These are phyloP conservation scores for Xylariaceae sp. DNA, from an alignment of 2,329 filamentous ascomycete genomes.

Conservation along the genomic window DNA sequence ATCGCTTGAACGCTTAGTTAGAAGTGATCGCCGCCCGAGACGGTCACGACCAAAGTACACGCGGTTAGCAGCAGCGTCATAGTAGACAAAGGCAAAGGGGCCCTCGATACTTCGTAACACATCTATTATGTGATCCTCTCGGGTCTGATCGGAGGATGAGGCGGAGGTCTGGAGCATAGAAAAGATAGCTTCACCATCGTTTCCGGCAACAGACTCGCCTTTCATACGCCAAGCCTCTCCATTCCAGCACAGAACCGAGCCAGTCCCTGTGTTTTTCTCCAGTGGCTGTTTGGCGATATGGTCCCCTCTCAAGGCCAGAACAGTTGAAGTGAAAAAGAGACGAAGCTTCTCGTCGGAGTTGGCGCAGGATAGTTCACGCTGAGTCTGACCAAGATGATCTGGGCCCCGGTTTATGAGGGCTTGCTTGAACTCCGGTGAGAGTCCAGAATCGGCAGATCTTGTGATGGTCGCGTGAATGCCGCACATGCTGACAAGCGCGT, in stretches of 20 bases:
- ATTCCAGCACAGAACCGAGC: constrained; percentile 87
- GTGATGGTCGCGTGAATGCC: constrained; percentile 54
- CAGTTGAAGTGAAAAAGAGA: constrained; percentile 67
- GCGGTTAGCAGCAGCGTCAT: constrained; percentile 55
- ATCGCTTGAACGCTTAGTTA: constrained; percentile 48
- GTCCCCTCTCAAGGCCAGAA: constrained; percentile 81
- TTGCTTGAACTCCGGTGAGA: constrained; percentile 37
- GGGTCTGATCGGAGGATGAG: constrained; percentile 21
- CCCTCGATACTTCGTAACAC: constrained; percentile 63
- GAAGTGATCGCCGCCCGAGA: constrained; percentile 77
- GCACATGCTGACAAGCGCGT: constrained; percentile 44
- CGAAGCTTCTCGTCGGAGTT: constrained; percentile 25
- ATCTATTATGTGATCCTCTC: constrained; percentile 39
- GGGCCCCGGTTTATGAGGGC: constrained; percentile 54
- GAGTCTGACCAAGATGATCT: constrained; percentile 48
- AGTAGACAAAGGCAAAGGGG: constrained; percentile 86
- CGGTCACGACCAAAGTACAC: constrained; percentile 84
- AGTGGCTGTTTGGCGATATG: constrained; percentile 70
- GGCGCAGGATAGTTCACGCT: constrained; percentile 26
- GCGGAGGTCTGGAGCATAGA: constrained; percentile 34
- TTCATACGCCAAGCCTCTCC: constrained; percentile 85
- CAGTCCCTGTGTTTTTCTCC: constrained; percentile 42
- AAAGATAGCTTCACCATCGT: constrained; percentile 73
- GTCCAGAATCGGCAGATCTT: constrained; percentile 27
- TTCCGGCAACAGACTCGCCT: constrained; percentile 56